Evolutionary conservation across 2,329 filamentous ascomycete species (phyloP).

Genomic region (Fusarium napiforme): DNA sequence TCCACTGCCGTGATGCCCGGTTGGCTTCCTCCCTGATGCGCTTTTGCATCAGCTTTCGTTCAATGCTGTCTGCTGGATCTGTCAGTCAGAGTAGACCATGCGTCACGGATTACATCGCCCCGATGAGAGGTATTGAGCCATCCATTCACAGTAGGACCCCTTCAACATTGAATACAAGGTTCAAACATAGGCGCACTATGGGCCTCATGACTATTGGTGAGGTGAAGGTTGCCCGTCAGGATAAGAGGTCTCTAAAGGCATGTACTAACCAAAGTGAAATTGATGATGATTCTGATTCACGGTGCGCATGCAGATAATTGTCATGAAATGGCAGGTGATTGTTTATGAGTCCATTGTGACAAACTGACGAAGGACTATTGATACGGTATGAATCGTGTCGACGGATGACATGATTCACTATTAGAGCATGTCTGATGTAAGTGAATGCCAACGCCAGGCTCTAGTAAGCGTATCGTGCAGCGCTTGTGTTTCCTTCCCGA

Average conservation of each 20-base stretch:
- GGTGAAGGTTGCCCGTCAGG: not conserved
- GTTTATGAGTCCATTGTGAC: not conserved
- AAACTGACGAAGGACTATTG: not conserved
- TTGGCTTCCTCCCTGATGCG: not conserved
- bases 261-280: too few species aligned
- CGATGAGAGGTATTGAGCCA: not conserved
- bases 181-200: too few species aligned
- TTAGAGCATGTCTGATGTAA: not conserved
- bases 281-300: not conserved
- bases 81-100: not conserved
- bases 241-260: not conserved
- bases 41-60: not conserved
- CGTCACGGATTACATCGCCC: not conserved
- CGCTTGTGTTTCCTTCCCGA: slow-evolving; percentile 10
- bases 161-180: not conserved
- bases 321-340: not conserved
- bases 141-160: too few species aligned
- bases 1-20: not conserved
- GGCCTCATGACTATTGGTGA: not conserved
- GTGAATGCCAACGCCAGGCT: accelerated
- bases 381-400: accelerated
- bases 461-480: slow-evolving; percentile 37
- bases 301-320: not conserved
- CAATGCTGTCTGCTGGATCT: not conserved
- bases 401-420: not conserved